Conservation (phyloP, 1,284 basidiomycete genomes). For the Coniferiporia weirii region DNA sequence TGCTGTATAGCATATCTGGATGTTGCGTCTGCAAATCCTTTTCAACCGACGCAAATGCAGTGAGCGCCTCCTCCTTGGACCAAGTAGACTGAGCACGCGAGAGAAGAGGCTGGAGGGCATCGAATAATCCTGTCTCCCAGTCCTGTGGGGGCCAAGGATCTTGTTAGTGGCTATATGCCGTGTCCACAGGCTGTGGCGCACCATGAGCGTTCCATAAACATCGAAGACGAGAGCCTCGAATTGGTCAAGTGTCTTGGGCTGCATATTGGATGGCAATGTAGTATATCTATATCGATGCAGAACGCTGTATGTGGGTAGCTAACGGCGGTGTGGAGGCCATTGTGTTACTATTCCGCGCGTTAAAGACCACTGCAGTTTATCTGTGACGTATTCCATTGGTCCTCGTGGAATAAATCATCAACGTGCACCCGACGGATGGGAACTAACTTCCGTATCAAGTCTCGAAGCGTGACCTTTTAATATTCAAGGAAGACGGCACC, state of each 20-base stretch:
- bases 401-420: too few species aligned
- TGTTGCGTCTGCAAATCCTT: conserved; percentile 50
- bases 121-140: conserved; percentile 65
- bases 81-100: conserved; percentile 38
- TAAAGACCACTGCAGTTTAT: too few species aligned
- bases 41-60: conserved; percentile 50
- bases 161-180: neutral
- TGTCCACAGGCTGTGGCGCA: conserved; percentile 25
- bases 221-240: conserved; percentile 56
- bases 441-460: too few species aligned
- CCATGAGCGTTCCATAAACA: conserved; percentile 65
- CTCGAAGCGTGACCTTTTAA: neutral
- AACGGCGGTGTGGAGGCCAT: too few species aligned
- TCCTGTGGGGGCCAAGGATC: conserved; percentile 36
- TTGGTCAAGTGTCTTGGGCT: conserved; percentile 32
- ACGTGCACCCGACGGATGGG: too few species aligned
- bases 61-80: conserved; percentile 46
- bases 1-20: conserved; percentile 54
- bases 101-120: conserved; percentile 48
- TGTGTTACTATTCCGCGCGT: too few species aligned
- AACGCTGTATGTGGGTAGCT: too few species aligned
- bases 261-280: neutral
- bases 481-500: neutral
- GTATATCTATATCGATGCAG: too few species aligned
- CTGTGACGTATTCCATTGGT: too few species aligned